These are phyloP conservation scores for Chlamydomonas incerta DNA, from an alignment of 139 green algal species.

Conservation along the genomic window DNA sequence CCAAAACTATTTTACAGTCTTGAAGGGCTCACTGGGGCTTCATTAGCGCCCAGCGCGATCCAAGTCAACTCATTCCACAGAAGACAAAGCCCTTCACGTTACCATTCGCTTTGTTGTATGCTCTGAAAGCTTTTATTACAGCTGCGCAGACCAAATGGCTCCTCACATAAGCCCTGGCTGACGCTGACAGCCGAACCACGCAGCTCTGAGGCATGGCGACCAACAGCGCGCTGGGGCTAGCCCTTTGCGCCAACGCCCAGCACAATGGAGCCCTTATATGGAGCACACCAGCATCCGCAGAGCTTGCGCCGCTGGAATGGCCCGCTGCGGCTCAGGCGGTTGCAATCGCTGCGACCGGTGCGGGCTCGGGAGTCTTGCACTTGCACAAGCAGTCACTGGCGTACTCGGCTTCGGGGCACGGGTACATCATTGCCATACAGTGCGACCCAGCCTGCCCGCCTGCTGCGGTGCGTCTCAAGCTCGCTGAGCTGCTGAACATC, in stretches of 20 bases:
- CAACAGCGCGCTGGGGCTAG: neutral
- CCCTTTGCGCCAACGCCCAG: neutral
- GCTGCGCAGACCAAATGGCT: too few species aligned
- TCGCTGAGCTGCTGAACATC: conserved; percentile 11
- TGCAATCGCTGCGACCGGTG: neutral
- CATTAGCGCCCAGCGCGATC: too few species aligned
- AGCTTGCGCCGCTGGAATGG: neutral
- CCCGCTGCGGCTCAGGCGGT: neutral
- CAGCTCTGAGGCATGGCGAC: too few species aligned
- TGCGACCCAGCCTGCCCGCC: neutral
- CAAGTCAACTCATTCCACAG: too few species aligned
- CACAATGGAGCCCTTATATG: neutral
- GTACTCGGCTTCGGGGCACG: conserved; percentile 2
- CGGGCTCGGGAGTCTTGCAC: neutral
- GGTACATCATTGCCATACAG: neutral
- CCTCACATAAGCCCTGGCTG: too few species aligned
- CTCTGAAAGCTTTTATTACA: too few species aligned
- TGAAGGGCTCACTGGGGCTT: too few species aligned
- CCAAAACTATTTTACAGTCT: too few species aligned
- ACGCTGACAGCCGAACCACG: too few species aligned
- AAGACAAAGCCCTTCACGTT: too few species aligned
- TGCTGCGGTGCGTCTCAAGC: neutral
- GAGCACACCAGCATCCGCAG: neutral
- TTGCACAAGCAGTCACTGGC: neutral
- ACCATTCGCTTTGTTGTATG: too few species aligned